Conservation (phyloP, 257 asterid species). For the Primulina huaijiensis region DNA sequence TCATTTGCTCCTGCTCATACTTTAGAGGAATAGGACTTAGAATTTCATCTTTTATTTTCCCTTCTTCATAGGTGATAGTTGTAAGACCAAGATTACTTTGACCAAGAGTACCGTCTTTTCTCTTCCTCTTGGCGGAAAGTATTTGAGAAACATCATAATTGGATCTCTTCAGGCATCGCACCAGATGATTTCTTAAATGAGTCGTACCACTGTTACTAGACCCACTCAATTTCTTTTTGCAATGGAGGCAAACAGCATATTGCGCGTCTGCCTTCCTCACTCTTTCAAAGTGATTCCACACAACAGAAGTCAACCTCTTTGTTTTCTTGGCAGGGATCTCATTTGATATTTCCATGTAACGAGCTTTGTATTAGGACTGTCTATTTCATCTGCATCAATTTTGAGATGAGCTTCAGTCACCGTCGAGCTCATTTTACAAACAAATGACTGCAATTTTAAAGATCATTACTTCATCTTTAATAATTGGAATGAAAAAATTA, state of each 20-base stretch:
- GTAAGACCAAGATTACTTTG: conserved; percentile 45
- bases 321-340: conserved; percentile 82
- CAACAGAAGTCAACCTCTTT: conserved; percentile 91
- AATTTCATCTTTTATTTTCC: conserved; percentile 61
- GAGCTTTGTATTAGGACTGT: conserved; percentile 21
- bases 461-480: conserved; percentile 7
- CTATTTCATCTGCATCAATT: conserved; percentile 35
- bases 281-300: conserved; percentile 96
- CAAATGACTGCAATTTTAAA: not conserved
- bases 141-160: conserved; percentile 87
- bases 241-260: conserved; percentile 89
- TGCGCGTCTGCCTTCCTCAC: conserved; percentile 79
- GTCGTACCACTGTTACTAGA: conserved; percentile 98
- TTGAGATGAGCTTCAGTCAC: conserved; percentile 28
- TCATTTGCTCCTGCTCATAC: conserved; percentile 60
- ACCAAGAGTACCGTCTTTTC: conserved; percentile 56
- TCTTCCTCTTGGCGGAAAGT: conserved; percentile 81
- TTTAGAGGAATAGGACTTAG: conserved; percentile 56
- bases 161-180: conserved; percentile 90
- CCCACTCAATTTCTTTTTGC: conserved; percentile 95
- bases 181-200: conserved; percentile 85
- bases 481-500: conserved; percentile 11
- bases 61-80: conserved; percentile 55
- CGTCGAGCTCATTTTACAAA: conserved; percentile 16
- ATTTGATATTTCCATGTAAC: conserved; percentile 62